Percentiles rank a stretch among this genome's conserved stretches.
Evolutionary conservation across 2,329 filamentous ascomycete genomes (phyloP).

Genomic region (Penicillium sclerotiorum): DNA sequence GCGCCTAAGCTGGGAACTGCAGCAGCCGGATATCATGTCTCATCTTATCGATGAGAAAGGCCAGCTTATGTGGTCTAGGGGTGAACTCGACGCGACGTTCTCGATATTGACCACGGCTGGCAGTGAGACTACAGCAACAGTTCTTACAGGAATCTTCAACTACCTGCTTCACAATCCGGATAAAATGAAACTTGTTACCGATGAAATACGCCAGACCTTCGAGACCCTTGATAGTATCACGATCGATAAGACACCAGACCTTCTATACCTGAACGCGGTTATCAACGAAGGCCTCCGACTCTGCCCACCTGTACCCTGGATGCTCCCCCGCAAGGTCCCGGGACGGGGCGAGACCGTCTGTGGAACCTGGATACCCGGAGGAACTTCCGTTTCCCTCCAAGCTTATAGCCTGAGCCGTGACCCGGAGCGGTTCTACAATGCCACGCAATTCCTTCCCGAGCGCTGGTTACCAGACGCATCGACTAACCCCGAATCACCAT

Average conservation of each 20-base stretch:
- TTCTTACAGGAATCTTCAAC: constrained; percentile 15
- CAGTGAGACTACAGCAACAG: constrained; percentile 27
- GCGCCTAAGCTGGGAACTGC: not conserved
- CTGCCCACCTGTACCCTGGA: constrained; percentile 68
- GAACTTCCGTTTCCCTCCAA: not conserved
- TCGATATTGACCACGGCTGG: constrained; percentile 22
- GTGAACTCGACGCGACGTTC: constrained; percentile 2
- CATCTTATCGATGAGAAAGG: not conserved
- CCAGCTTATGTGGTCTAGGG: not conserved
- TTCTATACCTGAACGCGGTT: constrained; percentile 75
- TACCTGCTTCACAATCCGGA: constrained; percentile 1
- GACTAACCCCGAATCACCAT: not conserved
- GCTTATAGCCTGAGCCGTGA: not conserved
- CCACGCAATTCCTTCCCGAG: constrained; percentile 6
- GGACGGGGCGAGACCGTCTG: not conserved
- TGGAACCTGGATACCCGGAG: constrained; percentile 5
- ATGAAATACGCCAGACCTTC: constrained; percentile 1
- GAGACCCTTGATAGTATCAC: not conserved
- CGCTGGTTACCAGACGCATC: constrained; percentile 5
- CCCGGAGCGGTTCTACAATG: not conserved
- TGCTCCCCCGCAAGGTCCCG: constrained; percentile 46
- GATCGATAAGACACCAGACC: constrained; percentile 19
- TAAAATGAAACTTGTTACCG: not conserved
- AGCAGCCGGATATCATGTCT: constrained; percentile 3
- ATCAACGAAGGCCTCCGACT: constrained; percentile 72